Percentiles rank a stretch among this genome's conserved stretches.
Evolutionary conservation across 1,284 basidiomycete genomes (phyloP).

Genomic region (Trichosporon sp.): DNA sequence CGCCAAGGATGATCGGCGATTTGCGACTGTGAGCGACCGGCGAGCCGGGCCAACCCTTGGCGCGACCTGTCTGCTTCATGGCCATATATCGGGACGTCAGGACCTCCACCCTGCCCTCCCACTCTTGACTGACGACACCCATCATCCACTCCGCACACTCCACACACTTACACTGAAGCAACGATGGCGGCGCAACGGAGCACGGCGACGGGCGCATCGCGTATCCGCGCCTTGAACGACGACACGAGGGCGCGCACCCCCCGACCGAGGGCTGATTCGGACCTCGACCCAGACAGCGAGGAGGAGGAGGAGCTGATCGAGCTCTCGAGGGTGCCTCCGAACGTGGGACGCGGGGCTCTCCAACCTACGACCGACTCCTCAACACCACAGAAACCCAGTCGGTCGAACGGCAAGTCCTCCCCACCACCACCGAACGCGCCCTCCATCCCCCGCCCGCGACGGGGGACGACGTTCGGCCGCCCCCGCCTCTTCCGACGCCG

Average conservation of each 20-base stretch:
- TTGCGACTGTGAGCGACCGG: too few relatives aligned
- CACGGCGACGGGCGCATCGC: conserved; percentile 7
- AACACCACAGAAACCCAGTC: background rate
- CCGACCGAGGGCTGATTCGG: background rate
- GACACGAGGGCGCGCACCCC: background rate
- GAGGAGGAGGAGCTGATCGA: background rate
- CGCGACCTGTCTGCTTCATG: too few relatives aligned
- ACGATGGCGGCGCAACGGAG: background rate
- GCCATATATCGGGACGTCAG: too few relatives aligned
- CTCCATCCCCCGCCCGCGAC: background rate
- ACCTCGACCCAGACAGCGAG: background rate
- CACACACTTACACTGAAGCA: background rate
- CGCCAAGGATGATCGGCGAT: conserved; percentile 2
- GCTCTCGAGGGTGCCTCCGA: background rate
- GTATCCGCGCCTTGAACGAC: background rate
- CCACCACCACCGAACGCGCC: conserved; percentile 10
- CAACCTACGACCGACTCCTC: background rate
- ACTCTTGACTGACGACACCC: background rate
- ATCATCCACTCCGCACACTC: background rate
- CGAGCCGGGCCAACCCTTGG: too few relatives aligned
- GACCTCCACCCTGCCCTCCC: background rate
- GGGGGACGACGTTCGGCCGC: background rate
- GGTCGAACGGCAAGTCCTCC: background rate
- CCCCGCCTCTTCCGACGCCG: background rate
- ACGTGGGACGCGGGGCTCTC: background rate